Base-by-base conservation (phyloP, 2,329 filamentous ascomycete genomes). In the Periglandula ipomoeae region DNA sequence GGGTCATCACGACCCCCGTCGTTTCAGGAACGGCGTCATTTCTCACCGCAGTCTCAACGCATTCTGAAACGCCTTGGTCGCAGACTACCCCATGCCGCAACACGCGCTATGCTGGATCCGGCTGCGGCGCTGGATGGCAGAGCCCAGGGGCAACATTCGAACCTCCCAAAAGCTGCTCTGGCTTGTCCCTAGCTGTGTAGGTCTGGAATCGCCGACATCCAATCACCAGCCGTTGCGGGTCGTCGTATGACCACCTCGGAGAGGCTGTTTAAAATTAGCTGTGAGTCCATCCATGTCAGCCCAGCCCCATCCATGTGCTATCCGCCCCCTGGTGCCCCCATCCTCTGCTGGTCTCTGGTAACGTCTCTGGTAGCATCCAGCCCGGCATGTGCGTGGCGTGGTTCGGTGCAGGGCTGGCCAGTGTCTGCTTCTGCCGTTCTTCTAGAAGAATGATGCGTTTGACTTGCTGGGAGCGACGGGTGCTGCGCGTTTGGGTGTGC, bases 1-100 rank as follows among this genome's bases (percentile, higher is more conserved):
- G 41, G 22, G 46, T 34, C 26, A 26, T 45, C 34, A 35, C 35
- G 41, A 39, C n/a, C 22, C 42, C 46, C 44, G 50, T 53, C 56
- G 58, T 60, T 60, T 60, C 58, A 60, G 58, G 58, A 58, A 61
- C 58, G 49, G 55, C 50, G 52, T 56, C 58, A 58, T 56, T 59
- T 55, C 54, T 56, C 55, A 55, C 56, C 56, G 53, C 54, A 51
- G 55, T 42, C 53, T 54, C 54, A 51, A 54, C 54, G 52, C 50
- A 52, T 54, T 58, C 57, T 60, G 59, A 61, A 61, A 61, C 59
- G 53, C 52, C 43, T 22, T 38, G 53, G 47, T 49, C 32, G 44
- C 44, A 44, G 46, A 22, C 50, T 34, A 24, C 38, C 46, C 50
- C 46, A 44, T 52, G 50, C 35, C 24, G 39, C 46, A 40, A 48